phyloP scores from a whole-genome alignment of 768 basidiomycete species.

The Tricholoma hemisulphureum region DNA sequence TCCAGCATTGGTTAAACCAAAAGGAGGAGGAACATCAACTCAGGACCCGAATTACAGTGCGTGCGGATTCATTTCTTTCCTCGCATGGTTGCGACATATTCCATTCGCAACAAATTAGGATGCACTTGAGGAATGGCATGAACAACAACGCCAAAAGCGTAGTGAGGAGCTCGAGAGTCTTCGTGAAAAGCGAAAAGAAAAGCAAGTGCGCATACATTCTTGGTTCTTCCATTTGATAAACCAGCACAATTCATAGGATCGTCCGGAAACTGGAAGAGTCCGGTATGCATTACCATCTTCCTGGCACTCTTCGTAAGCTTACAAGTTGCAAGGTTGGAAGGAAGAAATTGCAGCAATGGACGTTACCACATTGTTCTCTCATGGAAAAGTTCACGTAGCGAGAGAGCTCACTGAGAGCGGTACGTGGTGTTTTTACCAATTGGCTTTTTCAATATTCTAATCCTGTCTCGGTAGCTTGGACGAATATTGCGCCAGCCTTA shows the following conservation, averaged over 20 bases:
- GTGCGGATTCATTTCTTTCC: background rate
- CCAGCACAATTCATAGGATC: background rate
- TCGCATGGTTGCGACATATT: background rate
- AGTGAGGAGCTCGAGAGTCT: conserved; percentile 35
- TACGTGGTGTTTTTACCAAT: conserved; percentile 17
- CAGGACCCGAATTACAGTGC: conserved; percentile 27
- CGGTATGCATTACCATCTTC: background rate
- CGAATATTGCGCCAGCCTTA: conserved; percentile 33
- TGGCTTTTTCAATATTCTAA: background rate
- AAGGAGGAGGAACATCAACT: conserved; percentile 29
- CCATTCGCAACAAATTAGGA: conserved; percentile 22
- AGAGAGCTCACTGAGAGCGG: conserved; percentile 39
- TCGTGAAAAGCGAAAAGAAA: conserved; percentile 35
- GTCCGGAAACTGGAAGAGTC: background rate
- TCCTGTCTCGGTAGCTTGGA: conserved; percentile 30
- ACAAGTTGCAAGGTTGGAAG: conserved; percentile 35
- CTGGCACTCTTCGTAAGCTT: conserved; percentile 27
- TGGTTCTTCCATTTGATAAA: background rate
- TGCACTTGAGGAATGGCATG: conserved; percentile 30
- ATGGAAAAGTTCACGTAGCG: conserved; percentile 37
- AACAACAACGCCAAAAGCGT: conserved; percentile 31
- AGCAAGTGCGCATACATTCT: conserved; percentile 24
- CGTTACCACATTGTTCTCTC: conserved; percentile 17
- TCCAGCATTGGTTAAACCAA: conserved; percentile 28
- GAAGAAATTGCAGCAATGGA: conserved; percentile 29